Percentiles rank a stretch among this genome's conserved stretches.
Evolutionary conservation across 176 grass and related monocot species (phyloP).

Genomic region (Carex kokanica): DNA sequence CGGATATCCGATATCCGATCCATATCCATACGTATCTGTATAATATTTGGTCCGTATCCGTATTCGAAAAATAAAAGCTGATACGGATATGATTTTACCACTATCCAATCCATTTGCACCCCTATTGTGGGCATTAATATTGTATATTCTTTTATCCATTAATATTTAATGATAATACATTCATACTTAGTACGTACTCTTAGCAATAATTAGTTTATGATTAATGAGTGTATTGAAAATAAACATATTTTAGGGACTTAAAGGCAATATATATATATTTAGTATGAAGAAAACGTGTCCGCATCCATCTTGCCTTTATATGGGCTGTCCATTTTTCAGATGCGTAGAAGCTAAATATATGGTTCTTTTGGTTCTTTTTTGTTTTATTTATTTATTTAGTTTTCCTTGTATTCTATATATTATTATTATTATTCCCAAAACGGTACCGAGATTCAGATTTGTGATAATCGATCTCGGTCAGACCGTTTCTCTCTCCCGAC

Average conservation of each 20-base stretch:
- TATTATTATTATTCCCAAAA: slow-evolving; percentile 24
- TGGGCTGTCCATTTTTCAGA: slow-evolving; percentile 28
- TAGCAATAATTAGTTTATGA: neutral
- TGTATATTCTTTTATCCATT: neutral
- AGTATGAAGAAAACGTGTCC: slow-evolving; percentile 37
- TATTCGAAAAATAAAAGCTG: too few relatives aligned
- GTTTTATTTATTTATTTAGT: neutral
- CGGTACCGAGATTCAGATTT: slow-evolving; percentile 29
- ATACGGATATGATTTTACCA: too few relatives aligned
- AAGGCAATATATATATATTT: too few relatives aligned
- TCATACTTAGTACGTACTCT: too few relatives aligned
- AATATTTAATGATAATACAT: neutral
- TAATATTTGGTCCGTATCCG: too few relatives aligned
- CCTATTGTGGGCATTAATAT: neutral
- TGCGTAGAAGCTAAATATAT: slow-evolving; percentile 44
- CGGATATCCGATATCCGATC: too few relatives aligned
- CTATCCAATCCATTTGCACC: too few relatives aligned
- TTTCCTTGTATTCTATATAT: slow-evolving; percentile 11
- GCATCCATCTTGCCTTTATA: slow-evolving; percentile 36
- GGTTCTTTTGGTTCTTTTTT: slow-evolving; percentile 18
- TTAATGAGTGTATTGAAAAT: neutral
- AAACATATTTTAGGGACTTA: slow-evolving; percentile 3
- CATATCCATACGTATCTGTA: too few relatives aligned
- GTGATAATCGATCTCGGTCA: slow-evolving; percentile 18
- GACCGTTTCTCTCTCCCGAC: slow-evolving; percentile 24